phyloP scores from a whole-genome alignment of 176 grass and related monocot genomes.

The Aegilops umbellulata region DNA sequence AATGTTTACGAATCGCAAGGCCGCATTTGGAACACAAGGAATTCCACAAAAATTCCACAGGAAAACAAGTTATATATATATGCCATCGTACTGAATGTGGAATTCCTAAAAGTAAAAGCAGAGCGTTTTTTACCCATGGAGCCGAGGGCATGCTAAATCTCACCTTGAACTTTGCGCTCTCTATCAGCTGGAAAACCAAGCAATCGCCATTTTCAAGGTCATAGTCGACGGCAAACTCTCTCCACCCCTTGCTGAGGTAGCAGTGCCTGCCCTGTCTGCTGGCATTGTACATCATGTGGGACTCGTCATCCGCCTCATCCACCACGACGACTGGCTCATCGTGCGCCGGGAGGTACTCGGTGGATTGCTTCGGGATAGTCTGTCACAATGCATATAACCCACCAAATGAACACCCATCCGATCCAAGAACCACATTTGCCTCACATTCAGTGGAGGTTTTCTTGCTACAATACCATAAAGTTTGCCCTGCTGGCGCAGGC shows the following conservation, averaged over 20 bases:
- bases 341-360: slow-evolving; percentile 44
- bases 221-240: slow-evolving; percentile 56
- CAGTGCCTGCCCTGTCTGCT: neutral
- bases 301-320: slow-evolving; percentile 51
- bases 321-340: slow-evolving; percentile 43
- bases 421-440: neutral
- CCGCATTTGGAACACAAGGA: neutral
- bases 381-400: slow-evolving; percentile 6
- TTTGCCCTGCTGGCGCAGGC: neutral
- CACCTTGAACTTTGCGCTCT: slow-evolving; percentile 59
- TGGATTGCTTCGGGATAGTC: slow-evolving; percentile 43
- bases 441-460: neutral
- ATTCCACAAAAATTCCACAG: neutral
- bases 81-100: neutral
- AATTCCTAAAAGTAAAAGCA: neutral
- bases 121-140: no score
- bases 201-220: slow-evolving; percentile 69
- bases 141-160: neutral
- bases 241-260: slow-evolving; percentile 42
- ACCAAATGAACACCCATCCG: neutral
- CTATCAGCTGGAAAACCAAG: slow-evolving; percentile 57
- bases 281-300: slow-evolving; percentile 44
- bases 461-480: neutral
- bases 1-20: neutral
- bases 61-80: no score